A percentile compares a stretch with the other conserved stretches of the same genome.
Conservation (phyloP, 257 asterid genomes). For the Asclepias syriaca region DNA sequence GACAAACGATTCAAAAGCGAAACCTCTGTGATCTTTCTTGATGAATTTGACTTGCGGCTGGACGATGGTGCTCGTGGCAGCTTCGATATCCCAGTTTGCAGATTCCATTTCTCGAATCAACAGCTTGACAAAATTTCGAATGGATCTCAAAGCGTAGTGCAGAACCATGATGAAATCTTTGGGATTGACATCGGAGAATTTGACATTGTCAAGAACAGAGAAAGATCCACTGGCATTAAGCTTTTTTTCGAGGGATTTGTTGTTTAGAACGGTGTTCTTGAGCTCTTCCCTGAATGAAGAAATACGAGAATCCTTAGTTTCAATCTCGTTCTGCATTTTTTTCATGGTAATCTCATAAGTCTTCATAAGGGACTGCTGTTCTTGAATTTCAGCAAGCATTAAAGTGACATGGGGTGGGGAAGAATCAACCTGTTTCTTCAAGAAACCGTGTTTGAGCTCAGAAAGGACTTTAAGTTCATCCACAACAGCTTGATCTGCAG, state of each 20-base stretch:
- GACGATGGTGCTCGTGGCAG: conserved; percentile 62
- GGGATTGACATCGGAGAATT: conserved; percentile 39
- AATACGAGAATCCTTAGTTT: conserved; percentile 35
- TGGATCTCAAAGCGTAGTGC: conserved; percentile 62
- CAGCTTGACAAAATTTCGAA: conserved; percentile 56
- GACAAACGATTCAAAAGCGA: conserved; percentile 76
- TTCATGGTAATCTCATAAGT: conserved; percentile 91
- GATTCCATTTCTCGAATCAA: conserved; percentile 71
- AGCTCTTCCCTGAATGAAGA: conserved; percentile 25
- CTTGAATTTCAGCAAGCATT: conserved; percentile 92
- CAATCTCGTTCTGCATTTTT: conserved; percentile 81
- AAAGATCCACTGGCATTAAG: conserved; percentile 73
- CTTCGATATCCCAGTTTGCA: conserved; percentile 80
- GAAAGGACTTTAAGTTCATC: conserved; percentile 70
- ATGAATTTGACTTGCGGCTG: conserved; percentile 43
- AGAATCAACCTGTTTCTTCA: conserved; percentile 65
- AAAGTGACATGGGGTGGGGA: conserved; percentile 91
- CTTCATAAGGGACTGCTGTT: conserved; percentile 90
- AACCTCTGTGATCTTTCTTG: conserved; percentile 50
- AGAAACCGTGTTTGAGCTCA: conserved; percentile 57
- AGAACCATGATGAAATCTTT: conserved; percentile 64
- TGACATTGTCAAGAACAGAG: conserved; percentile 63
- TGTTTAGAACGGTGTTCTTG: conserved; percentile 26
- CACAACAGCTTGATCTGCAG: conserved; percentile 87
- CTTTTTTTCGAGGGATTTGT: conserved; percentile 56